A percentile compares a stretch with the other conserved stretches of the same genome.
These are phyloP conservation scores for Aschersonia sp. DNA, from an alignment of 2,329 filamentous ascomycete genomes.

Conservation along the genomic window DNA sequence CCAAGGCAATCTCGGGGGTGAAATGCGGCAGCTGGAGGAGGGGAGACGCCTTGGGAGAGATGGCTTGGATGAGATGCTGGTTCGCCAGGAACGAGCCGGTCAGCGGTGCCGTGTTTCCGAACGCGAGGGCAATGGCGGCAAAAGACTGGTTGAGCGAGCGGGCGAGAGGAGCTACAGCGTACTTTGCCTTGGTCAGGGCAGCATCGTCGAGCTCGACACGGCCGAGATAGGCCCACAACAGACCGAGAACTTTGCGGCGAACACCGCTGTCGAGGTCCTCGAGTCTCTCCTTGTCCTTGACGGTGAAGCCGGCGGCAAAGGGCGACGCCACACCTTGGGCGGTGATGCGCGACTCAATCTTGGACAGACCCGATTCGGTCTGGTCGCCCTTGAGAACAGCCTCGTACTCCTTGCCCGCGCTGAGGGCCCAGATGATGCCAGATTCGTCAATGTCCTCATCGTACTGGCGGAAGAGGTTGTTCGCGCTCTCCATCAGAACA, in stretches of 20 bases:
- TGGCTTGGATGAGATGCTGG: conserved; percentile 80
- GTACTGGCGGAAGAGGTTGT: conserved; percentile 88
- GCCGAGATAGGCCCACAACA: conserved; percentile 91
- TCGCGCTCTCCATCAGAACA: conserved; percentile 82
- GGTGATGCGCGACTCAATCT: conserved; percentile 71
- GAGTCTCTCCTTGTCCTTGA: conserved; percentile 63
- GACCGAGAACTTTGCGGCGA: conserved; percentile 71
- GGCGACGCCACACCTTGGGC: conserved; percentile 37
- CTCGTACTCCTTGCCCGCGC: conserved; percentile 74
- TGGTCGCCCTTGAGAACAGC: conserved; percentile 62
- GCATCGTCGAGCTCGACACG: conserved; percentile 72
- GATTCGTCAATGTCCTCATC: conserved; percentile 70
- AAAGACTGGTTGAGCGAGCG: conserved; percentile 77
- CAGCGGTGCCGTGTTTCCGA: conserved; percentile 69
- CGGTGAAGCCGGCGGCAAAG: conserved; percentile 43
- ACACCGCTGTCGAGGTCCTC: conserved; percentile 67
- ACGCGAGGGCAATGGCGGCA: conserved; percentile 73
- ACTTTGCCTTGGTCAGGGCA: conserved; percentile 70
- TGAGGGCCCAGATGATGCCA: conserved; percentile 67
- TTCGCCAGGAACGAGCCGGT: conserved; percentile 67
- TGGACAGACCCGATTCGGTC: conserved; percentile 65
- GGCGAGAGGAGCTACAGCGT: conserved; percentile 76
- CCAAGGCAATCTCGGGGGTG: conserved; percentile 48
- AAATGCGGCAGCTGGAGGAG: conserved; percentile 86
- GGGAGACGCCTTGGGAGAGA: conserved; percentile 70